Evolutionary conservation across 805 yeast genomes (phyloP).

Genomic region (Millerago galiae): DNA sequence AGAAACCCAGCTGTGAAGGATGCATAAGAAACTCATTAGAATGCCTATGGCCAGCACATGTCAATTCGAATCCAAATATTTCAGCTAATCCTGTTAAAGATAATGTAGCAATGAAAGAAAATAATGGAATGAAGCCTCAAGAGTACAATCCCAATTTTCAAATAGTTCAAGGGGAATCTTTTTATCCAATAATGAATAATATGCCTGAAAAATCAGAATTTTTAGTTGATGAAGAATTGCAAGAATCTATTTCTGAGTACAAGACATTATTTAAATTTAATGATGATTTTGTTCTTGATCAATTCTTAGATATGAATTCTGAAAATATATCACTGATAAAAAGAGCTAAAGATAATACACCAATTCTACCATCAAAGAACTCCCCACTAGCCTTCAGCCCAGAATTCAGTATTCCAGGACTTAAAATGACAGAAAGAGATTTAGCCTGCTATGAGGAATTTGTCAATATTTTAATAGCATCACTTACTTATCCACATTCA

Average conservation of each 20-base stretch:
- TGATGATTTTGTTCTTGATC: slow-evolving; percentile 12
- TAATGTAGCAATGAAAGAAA: too few relatives aligned
- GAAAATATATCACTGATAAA: slow-evolving; percentile 1
- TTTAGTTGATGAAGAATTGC: neutral
- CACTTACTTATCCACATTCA: slow-evolving; percentile 20
- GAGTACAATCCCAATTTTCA: too few relatives aligned
- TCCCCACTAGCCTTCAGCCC: neutral
- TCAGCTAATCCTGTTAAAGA: neutral
- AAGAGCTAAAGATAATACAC: too few relatives aligned
- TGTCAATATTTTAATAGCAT: slow-evolving; percentile 16
- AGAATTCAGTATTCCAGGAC: slow-evolving; percentile 10
- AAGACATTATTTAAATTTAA: slow-evolving; percentile 1
- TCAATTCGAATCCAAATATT: neutral
- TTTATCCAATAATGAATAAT: too few relatives aligned
- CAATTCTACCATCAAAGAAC: too few relatives aligned
- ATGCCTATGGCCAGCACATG: slow-evolving; percentile 21
- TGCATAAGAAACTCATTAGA: slow-evolving; percentile 11
- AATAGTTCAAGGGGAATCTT: too few relatives aligned
- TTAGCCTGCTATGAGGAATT: slow-evolving; percentile 17
- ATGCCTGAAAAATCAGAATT: too few relatives aligned
- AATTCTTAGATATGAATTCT: slow-evolving; percentile 20
- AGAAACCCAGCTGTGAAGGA: slow-evolving; percentile 16
- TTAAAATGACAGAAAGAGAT: slow-evolving; percentile 13
- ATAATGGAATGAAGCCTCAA: too few relatives aligned
- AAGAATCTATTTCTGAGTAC: neutral